Percentiles rank a stretch among this genome's conserved stretches.
Conservation (phyloP, 345 rosid genomes). For the Laguncularia racemosa region DNA sequence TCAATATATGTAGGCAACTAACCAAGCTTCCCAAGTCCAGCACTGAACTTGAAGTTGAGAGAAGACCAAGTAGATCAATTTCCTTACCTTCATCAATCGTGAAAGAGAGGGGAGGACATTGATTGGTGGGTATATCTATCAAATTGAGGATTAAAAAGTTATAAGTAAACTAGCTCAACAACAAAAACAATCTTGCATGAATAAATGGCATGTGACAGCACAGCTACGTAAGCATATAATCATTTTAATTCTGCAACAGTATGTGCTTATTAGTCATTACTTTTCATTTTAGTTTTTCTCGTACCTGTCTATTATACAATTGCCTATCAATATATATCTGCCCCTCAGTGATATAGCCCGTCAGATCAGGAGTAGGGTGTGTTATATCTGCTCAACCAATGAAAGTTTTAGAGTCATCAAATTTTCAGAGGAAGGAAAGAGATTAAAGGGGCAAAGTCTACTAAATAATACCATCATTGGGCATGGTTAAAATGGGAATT, state of each 20-base stretch:
- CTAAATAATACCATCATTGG: slow-evolving; percentile 72
- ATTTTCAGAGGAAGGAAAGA: slow-evolving; percentile 5
- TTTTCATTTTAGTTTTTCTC: too few relatives aligned
- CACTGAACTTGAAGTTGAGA: not conserved
- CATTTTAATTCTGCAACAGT: not conserved
- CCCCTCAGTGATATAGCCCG: slow-evolving; percentile 98
- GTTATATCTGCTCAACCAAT: slow-evolving; percentile 64
- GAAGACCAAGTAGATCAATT: not conserved
- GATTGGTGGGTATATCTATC: slow-evolving; percentile 95
- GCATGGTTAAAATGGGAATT: slow-evolving; percentile 98
- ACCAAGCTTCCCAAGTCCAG: not conserved
- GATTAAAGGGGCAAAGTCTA: not conserved
- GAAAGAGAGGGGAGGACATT: slow-evolving; percentile 97
- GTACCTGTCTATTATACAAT: slow-evolving; percentile 80
- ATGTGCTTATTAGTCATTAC: not conserved
- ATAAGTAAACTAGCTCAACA: slow-evolving; percentile 1
- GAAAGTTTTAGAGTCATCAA: not conserved
- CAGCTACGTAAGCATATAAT: not conserved
- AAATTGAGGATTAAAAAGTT: slow-evolving; percentile 7
- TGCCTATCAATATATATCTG: slow-evolving; percentile 87
- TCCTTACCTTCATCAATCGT: slow-evolving; percentile 89
- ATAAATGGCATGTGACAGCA: not conserved
- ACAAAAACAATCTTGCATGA: not conserved
- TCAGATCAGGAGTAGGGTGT: slow-evolving; percentile 98
- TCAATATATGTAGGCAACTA: slow-evolving; percentile 6